These are phyloP conservation scores for Septoria petroselini DNA, from an alignment of 2,329 filamentous ascomycete genomes.

Conservation along the genomic window DNA sequence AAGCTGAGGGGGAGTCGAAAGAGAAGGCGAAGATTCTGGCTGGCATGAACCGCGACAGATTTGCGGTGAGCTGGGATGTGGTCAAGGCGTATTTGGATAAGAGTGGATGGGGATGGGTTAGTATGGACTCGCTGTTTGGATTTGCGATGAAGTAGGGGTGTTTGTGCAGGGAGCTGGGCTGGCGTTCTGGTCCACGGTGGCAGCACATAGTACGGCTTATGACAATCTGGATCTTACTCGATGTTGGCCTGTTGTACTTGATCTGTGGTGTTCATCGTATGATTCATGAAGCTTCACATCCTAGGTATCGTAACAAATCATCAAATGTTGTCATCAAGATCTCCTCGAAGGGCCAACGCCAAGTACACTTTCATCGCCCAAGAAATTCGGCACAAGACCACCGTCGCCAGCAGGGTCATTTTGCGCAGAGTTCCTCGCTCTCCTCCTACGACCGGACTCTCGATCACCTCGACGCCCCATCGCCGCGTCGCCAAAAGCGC, in stretches of 20 bases:
- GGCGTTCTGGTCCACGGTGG: background rate
- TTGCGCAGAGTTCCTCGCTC: conserved; percentile 18
- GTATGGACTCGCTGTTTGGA: conserved; percentile 49
- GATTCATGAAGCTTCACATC: too few relatives aligned
- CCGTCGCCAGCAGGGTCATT: conserved; percentile 20
- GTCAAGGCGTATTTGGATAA: conserved; percentile 57
- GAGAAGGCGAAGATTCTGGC: conserved; percentile 65
- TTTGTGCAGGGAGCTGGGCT: background rate
- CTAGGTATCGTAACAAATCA: too few relatives aligned
- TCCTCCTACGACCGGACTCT: conserved; percentile 31
- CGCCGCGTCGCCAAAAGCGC: conserved; percentile 34
- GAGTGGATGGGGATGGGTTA: conserved; percentile 44
- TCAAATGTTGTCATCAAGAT: conserved; percentile 1
- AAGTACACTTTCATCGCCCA: conserved; percentile 38
- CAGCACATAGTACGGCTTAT: background rate
- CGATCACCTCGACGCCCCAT: conserved; percentile 36
- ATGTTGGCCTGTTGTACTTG: too few relatives aligned
- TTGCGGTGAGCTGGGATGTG: conserved; percentile 69
- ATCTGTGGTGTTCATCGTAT: too few relatives aligned
- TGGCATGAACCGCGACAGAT: conserved; percentile 77
- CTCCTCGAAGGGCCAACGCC: conserved; percentile 20
- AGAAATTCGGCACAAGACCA: conserved; percentile 35
- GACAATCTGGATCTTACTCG: too few relatives aligned
- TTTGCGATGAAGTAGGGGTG: conserved; percentile 38
- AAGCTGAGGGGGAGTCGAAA: conserved; percentile 54